Percentiles rank a stretch among this genome's conserved stretches.
phyloP scores from a whole-genome alignment of 2,329 filamentous ascomycete species.

The Penicillium sclerotigenum region DNA sequence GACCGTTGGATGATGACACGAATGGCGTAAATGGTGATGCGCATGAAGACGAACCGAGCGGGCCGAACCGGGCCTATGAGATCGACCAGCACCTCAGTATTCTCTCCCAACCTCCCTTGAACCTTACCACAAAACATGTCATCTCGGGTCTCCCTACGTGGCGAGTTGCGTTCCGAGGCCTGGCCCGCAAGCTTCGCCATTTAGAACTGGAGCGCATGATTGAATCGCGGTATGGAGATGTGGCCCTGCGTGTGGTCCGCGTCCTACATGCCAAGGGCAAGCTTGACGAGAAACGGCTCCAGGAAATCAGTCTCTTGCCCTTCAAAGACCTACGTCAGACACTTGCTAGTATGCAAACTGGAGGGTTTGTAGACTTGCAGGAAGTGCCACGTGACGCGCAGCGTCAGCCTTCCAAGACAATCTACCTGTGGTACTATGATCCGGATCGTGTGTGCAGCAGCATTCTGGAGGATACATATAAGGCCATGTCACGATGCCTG shows the following conservation, averaged over 20 bases:
- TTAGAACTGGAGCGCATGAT: conserved; percentile 79
- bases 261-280: conserved; percentile 85
- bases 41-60: conserved; percentile 39
- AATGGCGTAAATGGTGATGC: conserved; percentile 45
- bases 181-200: conserved; percentile 69
- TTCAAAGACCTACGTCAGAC: conserved; percentile 81
- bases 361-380: conserved; percentile 84
- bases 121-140: conserved; percentile 36
- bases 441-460: conserved; percentile 65
- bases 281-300: conserved; percentile 88
- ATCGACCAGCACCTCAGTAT: conserved; percentile 46
- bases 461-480: conserved; percentile 79
- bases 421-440: conserved; percentile 93
- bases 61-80: conserved; percentile 31
- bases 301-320: conserved; percentile 75
- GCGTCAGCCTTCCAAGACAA: conserved; percentile 74
- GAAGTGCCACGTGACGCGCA: conserved; percentile 88
- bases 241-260: conserved; percentile 77
- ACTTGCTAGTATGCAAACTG: conserved; percentile 79
- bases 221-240: conserved; percentile 69
- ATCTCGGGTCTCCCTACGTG: conserved; percentile 65
- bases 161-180: conserved; percentile 75
- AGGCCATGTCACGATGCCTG: conserved; percentile 79
- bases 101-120: conserved; percentile 46
- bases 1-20: conserved; percentile 22